Evolutionary conservation across 1,284 basidiomycete genomes (phyloP), one percentile per base, ranked within the genome.

Genomic region (Xerocomus tenax): DNA sequence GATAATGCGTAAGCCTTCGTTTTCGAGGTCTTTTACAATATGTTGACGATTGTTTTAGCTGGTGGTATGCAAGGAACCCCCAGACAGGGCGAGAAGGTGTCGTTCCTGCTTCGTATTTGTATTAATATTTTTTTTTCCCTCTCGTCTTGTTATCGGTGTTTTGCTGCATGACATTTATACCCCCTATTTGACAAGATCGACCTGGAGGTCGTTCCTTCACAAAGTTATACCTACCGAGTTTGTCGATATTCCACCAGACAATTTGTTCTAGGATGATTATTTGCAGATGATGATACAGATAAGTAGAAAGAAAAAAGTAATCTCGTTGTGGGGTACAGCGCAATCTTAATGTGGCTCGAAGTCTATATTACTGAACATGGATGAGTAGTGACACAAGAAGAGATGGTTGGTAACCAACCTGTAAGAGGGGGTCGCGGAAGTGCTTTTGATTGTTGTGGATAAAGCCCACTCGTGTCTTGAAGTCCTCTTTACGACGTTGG

Each of bases 361-460:
- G 2, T 19, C 8, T 9, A 30, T 5, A 12, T 62, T 29, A 64
- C 63, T 66, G 35, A 7, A 13, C 16, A 16, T 7, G 39, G 38
- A 48, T 65, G 21, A 63, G 48, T 1, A 9, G 8, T 2, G 1
- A 34, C 2, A 28, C 5, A 8, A 16, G 18, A n/a, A 3, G 26
- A 19, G 19, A 25, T 0, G 18, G 13, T 0, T 10, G 25, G n/a
- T 45, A 12, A 69, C 74, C 55, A 51, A 78, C 77, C 36, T 65
- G 63, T 8, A 65, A 42, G 1, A 65, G 58, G 46, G 77, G 77
- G 62, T 80, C 78, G 54, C 91, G 75, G 70, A 77, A 93, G 65
- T 92, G 91, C 67, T 96, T 96, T 67, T 98, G 94, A 64, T 71
- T 77, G 69, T 98, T 98, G 68, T 87, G 77, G 44, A 77, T 78